Conservation (phyloP, 1,284 basidiomycete genomes). For the Schizopora paradoxa region DNA sequence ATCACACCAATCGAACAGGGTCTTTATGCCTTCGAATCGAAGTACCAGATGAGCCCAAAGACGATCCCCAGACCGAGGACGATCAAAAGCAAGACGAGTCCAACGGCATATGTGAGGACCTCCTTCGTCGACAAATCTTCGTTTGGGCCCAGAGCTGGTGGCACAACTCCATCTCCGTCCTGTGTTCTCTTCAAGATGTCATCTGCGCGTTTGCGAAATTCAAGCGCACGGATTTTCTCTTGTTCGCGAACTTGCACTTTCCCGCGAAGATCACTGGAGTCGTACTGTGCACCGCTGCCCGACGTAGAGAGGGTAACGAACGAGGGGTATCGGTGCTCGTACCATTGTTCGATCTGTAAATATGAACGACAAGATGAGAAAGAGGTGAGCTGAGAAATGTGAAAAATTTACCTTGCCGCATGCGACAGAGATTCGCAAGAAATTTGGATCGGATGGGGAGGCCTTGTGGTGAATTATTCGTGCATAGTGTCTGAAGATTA, state of each 20-base stretch:
- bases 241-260: constrained; percentile 34
- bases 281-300: constrained; percentile 28
- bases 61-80: constrained; percentile 29
- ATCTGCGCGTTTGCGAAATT: constrained; percentile 27
- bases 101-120: constrained; percentile 32
- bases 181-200: background rate
- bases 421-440: constrained; percentile 73
- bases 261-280: constrained; percentile 49
- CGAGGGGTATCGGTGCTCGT: constrained; percentile 83
- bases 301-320: constrained; percentile 51
- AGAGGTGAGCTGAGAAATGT: background rate
- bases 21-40: background rate
- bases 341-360: constrained; percentile 84
- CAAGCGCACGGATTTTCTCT: constrained; percentile 32
- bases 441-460: constrained; percentile 80
- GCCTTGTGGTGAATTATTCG: constrained; percentile 82
- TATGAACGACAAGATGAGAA: background rate
- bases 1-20: background rate
- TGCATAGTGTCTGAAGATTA: constrained; percentile 82
- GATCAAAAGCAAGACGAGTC: constrained; percentile 36
- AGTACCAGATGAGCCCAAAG: constrained; percentile 28
- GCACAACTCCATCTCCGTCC: background rate
- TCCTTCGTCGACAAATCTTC: constrained; percentile 21
- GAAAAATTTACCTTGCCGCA: constrained; percentile 62
- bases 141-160: background rate